Conservation (phyloP, 306 rosid species). For the Corylus avellana region DNA sequence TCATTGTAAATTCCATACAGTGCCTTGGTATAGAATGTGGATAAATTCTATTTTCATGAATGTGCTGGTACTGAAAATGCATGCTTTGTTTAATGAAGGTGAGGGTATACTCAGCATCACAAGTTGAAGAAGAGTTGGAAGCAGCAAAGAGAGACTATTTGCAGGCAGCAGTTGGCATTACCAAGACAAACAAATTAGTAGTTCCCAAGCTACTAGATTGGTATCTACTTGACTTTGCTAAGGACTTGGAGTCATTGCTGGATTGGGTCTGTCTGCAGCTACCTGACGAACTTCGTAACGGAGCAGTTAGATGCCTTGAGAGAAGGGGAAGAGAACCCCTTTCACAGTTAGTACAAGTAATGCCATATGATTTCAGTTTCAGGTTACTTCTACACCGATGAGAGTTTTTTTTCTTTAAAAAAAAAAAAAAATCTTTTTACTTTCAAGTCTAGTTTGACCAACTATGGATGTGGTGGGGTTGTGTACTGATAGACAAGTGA, state of each 20-base stretch:
- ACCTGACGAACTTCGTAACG: slow-evolving; percentile 61
- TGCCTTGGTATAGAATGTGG: background rate
- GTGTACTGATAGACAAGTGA: slow-evolving; percentile 33
- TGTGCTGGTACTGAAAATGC: slow-evolving; percentile 26
- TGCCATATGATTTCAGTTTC: slow-evolving; percentile 80
- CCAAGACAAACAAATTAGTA: slow-evolving; percentile 57
- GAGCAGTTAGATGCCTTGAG: slow-evolving; percentile 68
- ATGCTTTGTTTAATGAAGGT: slow-evolving; percentile 53
- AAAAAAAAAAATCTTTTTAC: too few species aligned
- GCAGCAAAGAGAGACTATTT: slow-evolving; percentile 77
- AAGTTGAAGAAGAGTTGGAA: slow-evolving; percentile 76
- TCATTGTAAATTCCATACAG: background rate
- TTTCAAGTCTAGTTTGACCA: slow-evolving; percentile 12
- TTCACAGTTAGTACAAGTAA: slow-evolving; percentile 62
- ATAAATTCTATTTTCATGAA: slow-evolving; percentile 12
- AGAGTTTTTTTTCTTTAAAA: background rate
- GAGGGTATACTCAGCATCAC: slow-evolving; percentile 70
- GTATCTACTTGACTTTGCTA: slow-evolving; percentile 88
- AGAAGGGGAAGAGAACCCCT: slow-evolving; percentile 55
- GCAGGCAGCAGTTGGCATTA: slow-evolving; percentile 71
- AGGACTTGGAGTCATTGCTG: slow-evolving; percentile 77
- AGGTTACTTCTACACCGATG: slow-evolving; percentile 66
- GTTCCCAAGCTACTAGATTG: slow-evolving; percentile 85
- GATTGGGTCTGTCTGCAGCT: slow-evolving; percentile 87
- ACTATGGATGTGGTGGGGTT: slow-evolving; percentile 29